Base-by-base conservation (phyloP, 108 stramenopile genomes). In the Mediolabrus comicus region DNA sequence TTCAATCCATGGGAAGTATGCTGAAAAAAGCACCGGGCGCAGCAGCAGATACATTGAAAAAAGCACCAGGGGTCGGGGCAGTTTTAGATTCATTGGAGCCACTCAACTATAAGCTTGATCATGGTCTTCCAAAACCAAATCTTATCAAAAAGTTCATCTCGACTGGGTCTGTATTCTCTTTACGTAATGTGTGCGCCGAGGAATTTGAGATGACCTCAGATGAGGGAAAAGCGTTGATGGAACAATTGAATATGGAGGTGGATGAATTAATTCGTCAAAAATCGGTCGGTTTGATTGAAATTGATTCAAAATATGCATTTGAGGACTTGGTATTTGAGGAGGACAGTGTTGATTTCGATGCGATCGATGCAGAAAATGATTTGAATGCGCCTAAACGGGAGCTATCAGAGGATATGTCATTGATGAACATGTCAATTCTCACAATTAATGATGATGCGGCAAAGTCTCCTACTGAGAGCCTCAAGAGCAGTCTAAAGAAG, bases 351-450 rank as follows among this genome's bases (percentile, higher is more conserved):
- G 43, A 51, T 30, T 64, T 46, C 31, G 11, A 30, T 61, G 33
- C 24, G 13, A n/a, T 33, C 31, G 22, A 33, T 28, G 4, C 10
- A 14, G 13, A 62, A 10, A 38, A 51, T 30, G 41, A 51, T 25
- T 53, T 24, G 10, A 30, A 22, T 31, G 52, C 43, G 49, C 51
- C 53, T 2, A 53, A 24, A 19, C 51, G 19, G 2, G 19, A 53
- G 32, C 16, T 30, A 12, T 31, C 39, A 43, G 57, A 35, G 27
- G 72, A 63, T 51, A n/a, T 63, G 12, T 65, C 72, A 1, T 55
- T 73, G 46, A 73, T 73, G 72, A 65, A 73, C 27, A 73, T 73
- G 72, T 73, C 72, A 28, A 12, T 73, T 24, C 54, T 73, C 0
- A 65, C 72, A 14, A 56, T 73, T 27, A 51, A 65, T 14, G 72